These are phyloP conservation scores for Stagonosporopsis tanaceti DNA, from an alignment of 2,329 filamentous ascomycete genomes.

Conservation along the genomic window DNA sequence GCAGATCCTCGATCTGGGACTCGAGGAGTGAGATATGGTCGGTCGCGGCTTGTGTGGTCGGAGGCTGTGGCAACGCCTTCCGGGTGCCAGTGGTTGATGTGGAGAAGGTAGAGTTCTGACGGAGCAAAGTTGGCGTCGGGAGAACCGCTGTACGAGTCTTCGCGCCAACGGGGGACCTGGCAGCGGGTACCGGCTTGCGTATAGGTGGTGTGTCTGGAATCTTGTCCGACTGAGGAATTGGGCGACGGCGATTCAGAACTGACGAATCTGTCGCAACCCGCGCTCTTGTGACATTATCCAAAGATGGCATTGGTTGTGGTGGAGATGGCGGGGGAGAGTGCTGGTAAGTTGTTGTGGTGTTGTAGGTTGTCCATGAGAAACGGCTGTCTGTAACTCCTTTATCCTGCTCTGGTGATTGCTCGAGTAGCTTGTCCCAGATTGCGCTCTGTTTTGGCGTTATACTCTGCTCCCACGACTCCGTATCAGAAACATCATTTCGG, in stretches of 20 bases:
- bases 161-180: slow-evolving; percentile 26
- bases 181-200: slow-evolving; percentile 39
- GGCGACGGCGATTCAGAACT: slow-evolving; percentile 45
- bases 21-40: slow-evolving; percentile 50
- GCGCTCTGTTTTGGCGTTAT: slow-evolving; percentile 40
- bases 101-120: slow-evolving; percentile 28
- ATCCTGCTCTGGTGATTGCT: slow-evolving; percentile 34
- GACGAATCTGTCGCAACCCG: slow-evolving; percentile 38
- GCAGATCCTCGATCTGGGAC: slow-evolving; percentile 51
- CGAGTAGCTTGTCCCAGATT: slow-evolving; percentile 28
- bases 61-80: slow-evolving; percentile 51
- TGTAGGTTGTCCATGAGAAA: slow-evolving; percentile 45
- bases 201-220: slow-evolving; percentile 24
- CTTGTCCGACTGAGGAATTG: slow-evolving; percentile 36
- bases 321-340: slow-evolving; percentile 55
- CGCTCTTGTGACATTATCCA: slow-evolving; percentile 16
- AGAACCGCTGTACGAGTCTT: slow-evolving; percentile 24
- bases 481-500: slow-evolving; percentile 19
- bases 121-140: slow-evolving; percentile 31
- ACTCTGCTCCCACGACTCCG: slow-evolving; percentile 28
- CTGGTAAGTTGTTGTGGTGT: slow-evolving; percentile 50
- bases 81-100: slow-evolving; percentile 37
- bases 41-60: slow-evolving; percentile 42
- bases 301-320: slow-evolving; percentile 46
- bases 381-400: slow-evolving; percentile 33